A percentile compares a stretch with the other conserved stretches of the same genome.
Conservation (phyloP, 2,329 filamentous ascomycete species). For the Aspergillus pseudoterreus region DNA sequence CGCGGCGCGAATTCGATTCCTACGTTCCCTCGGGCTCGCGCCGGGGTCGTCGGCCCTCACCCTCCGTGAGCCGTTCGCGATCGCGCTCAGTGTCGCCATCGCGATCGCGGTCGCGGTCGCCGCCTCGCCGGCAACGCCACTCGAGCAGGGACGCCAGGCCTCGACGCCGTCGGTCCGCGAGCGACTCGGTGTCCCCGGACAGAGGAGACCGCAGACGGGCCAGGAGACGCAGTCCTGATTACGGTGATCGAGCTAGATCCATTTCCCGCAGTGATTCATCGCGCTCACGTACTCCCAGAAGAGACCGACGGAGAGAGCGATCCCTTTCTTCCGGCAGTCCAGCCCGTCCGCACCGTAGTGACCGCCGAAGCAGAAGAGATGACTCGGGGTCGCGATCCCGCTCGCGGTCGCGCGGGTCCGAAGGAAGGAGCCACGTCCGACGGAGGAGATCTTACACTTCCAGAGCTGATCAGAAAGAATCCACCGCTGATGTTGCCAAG, state of each 20-base stretch:
- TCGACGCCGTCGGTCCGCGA: conserved; percentile 30
- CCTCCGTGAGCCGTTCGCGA: conserved; percentile 29
- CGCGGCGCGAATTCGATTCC: conserved; percentile 52
- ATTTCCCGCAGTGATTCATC: conserved; percentile 46
- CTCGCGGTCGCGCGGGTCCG: conserved; percentile 26
- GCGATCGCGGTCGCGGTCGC: conserved; percentile 29
- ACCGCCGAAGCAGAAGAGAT: conserved; percentile 24
- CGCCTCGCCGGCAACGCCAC: conserved; percentile 26
- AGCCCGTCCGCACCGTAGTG: conserved; percentile 28
- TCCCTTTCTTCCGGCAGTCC: conserved; percentile 38
- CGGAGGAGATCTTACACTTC: conserved; percentile 43
- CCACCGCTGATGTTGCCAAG: conserved; percentile 50
- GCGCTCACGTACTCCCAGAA: conserved; percentile 55
- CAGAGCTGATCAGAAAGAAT: conserved; percentile 40
- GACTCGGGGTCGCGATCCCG: conserved; percentile 35
- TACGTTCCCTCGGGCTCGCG: conserved; percentile 51
- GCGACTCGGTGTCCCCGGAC: conserved; percentile 40
- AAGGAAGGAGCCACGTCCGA: conserved; percentile 29
- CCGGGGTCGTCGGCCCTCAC: conserved; percentile 37
- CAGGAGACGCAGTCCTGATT: conserved; percentile 36
- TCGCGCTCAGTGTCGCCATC: conserved; percentile 28
- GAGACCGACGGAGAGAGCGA: conserved; percentile 39
- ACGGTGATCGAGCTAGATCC: conserved; percentile 49
- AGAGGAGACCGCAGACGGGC: conserved; percentile 32
- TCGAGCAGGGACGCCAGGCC: conserved; percentile 25